Conservation (phyloP, 2,329 filamentous ascomycete species). For the Trichophyton simii region DNA sequence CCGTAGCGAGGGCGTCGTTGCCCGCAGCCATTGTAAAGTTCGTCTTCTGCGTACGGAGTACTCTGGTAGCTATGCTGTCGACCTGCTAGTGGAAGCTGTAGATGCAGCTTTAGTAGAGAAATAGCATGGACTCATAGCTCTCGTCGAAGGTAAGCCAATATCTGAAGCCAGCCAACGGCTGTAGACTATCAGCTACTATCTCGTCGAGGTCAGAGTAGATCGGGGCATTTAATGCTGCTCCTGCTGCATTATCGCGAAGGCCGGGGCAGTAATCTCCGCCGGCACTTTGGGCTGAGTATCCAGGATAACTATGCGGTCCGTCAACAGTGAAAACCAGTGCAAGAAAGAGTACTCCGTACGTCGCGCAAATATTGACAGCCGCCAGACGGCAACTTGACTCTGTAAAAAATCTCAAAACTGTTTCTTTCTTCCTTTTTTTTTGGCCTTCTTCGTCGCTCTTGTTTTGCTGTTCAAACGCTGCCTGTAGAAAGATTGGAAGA, state of each 20-base stretch:
- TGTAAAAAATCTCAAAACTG: too few species aligned
- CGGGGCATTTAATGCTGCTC: neutral
- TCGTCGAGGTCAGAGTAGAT: neutral
- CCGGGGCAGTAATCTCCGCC: neutral
- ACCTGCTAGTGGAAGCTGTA: neutral
- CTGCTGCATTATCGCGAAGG: neutral
- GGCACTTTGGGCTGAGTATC: neutral
- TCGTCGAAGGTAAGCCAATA: neutral
- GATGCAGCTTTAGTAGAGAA: neutral
- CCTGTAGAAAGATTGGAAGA: too few species aligned
- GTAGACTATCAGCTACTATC: neutral
- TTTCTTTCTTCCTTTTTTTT: too few species aligned
- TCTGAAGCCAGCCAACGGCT: neutral
- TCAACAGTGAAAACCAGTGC: neutral
- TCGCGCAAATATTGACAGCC: too few species aligned
- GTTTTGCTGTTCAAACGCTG: too few species aligned
- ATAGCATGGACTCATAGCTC: neutral
- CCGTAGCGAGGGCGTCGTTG: neutral
- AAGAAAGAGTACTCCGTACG: too few species aligned
- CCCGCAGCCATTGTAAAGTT: neutral
- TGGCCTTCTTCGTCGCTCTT: too few species aligned
- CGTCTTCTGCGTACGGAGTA: neutral
- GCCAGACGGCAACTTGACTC: too few species aligned
- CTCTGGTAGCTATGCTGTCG: neutral
- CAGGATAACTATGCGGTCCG: too few species aligned